phyloP scores from a whole-genome alignment of 1,139 yeast genomes.

The Suhomyces guaymorum region DNA sequence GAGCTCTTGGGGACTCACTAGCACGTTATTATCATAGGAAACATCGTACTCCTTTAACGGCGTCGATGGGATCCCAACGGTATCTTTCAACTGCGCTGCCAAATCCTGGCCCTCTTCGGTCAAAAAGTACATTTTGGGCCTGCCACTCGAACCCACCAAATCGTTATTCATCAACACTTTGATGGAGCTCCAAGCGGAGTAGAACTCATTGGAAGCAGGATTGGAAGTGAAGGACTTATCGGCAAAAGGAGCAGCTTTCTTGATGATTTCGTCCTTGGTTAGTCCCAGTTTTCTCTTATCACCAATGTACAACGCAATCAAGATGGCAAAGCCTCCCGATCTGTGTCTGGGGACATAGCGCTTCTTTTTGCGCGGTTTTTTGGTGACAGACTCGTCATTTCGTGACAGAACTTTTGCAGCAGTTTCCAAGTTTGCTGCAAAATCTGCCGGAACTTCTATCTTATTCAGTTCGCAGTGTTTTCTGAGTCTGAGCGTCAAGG shows the following conservation, averaged over 20 bases:
- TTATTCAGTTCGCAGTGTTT: slow-evolving; percentile 50
- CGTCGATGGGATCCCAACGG: slow-evolving; percentile 40
- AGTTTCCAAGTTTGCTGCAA: slow-evolving; percentile 19
- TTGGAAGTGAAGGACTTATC: slow-evolving; percentile 66
- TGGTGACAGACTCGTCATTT: too few relatives aligned
- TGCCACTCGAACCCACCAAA: slow-evolving; percentile 57
- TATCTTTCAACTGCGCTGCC: slow-evolving; percentile 57
- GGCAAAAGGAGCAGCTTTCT: slow-evolving; percentile 60
- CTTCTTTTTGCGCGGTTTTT: slow-evolving; percentile 32
- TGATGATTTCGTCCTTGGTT: slow-evolving; percentile 59
- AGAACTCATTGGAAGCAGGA: slow-evolving; percentile 60
- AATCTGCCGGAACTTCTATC: slow-evolving; percentile 39
- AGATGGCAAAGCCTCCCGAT: slow-evolving; percentile 86
- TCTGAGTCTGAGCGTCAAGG: slow-evolving; percentile 42
- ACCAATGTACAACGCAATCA: slow-evolving; percentile 59
- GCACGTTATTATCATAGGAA: slow-evolving; percentile 4
- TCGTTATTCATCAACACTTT: slow-evolving; percentile 65
- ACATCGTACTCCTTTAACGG: slow-evolving; percentile 19
- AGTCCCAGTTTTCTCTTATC: slow-evolving; percentile 55
- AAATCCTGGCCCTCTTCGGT: slow-evolving; percentile 74
- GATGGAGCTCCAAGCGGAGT: slow-evolving; percentile 79
- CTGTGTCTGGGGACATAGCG: slow-evolving; percentile 74
- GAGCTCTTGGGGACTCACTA: slow-evolving; percentile 3
- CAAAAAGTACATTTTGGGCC: slow-evolving; percentile 61
- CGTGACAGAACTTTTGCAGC: slow-evolving; percentile 10